Evolutionary conservation across 371 early-diverging fungal genomes (phyloP).

Genomic region (Blakeslea trispora): DNA sequence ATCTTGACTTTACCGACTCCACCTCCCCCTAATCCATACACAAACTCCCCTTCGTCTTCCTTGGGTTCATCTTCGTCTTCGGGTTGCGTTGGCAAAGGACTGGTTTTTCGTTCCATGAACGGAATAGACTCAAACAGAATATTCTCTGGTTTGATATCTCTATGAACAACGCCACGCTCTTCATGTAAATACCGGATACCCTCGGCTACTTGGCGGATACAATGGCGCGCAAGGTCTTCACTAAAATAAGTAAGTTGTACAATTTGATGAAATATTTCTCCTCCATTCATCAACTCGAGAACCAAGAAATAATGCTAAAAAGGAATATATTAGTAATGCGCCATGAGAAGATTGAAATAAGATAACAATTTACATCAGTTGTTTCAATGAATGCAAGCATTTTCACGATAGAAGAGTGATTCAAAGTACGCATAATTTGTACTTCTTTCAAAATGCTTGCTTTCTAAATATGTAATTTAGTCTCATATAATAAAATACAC

Average conservation of each 20-base stretch:
- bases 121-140: constrained; percentile 81
- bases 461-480: constrained; percentile 46
- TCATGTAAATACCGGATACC: constrained; percentile 90
- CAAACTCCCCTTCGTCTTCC: constrained; percentile 74
- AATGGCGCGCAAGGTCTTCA: constrained; percentile 76
- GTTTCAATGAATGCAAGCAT: constrained; percentile 69
- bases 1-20: constrained; percentile 84
- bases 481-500: constrained; percentile 10
- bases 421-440: constrained; percentile 81
- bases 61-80: constrained; percentile 57
- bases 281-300: constrained; percentile 83
- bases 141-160: constrained; percentile 97
- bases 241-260: constrained; percentile 80
- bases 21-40: constrained; percentile 73
- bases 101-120: constrained; percentile 46
- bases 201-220: constrained; percentile 87
- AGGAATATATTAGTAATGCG: not conserved
- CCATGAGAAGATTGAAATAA: not conserved
- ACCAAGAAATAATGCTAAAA: constrained; percentile 72
- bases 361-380: constrained; percentile 35
- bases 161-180: constrained; percentile 84
- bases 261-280: constrained; percentile 86
- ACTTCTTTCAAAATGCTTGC: constrained; percentile 85
- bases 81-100: constrained; percentile 39
- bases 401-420: constrained; percentile 77